These are phyloP conservation scores for Vaccinium darrowii DNA, from an alignment of 148 eudicot genomes.

Conservation along the genomic window DNA sequence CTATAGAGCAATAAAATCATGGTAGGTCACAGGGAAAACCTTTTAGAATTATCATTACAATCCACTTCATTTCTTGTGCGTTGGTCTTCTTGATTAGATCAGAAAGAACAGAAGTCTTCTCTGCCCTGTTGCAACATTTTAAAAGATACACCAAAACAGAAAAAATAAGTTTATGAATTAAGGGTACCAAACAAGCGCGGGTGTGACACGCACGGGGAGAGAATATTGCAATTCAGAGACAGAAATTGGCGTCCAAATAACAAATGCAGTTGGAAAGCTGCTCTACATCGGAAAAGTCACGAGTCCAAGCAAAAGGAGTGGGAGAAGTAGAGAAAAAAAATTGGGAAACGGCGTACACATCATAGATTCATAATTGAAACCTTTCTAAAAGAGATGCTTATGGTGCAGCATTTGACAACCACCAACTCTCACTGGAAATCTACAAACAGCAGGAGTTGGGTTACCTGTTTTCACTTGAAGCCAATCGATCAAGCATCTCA, in stretches of 20 bases:
- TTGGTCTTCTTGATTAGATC: constrained; percentile 79
- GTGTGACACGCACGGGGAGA: too few species aligned
- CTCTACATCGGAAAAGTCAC: not conserved
- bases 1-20: not conserved
- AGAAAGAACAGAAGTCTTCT: constrained; percentile 60
- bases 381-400: not conserved
- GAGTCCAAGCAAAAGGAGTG: not conserved
- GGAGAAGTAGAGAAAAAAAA: not conserved
- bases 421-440: not conserved
- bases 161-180: too few species aligned
- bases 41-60: constrained; percentile 89
- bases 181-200: not conserved
- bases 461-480: constrained; percentile 61
- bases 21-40: constrained; percentile 27
- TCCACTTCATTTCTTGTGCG: constrained; percentile 95
- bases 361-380: not conserved
- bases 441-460: not conserved
- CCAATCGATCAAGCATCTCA: constrained; percentile 71
- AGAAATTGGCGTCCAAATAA: not conserved
- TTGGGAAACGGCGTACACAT: not conserved
- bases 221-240: not conserved
- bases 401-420: not conserved
- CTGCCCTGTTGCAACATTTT: constrained; percentile 42
- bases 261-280: constrained; percentile 2
- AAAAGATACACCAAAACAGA: not conserved